Conservation (phyloP, 768 basidiomycete species). For the Clitopilus hobsonii region DNA sequence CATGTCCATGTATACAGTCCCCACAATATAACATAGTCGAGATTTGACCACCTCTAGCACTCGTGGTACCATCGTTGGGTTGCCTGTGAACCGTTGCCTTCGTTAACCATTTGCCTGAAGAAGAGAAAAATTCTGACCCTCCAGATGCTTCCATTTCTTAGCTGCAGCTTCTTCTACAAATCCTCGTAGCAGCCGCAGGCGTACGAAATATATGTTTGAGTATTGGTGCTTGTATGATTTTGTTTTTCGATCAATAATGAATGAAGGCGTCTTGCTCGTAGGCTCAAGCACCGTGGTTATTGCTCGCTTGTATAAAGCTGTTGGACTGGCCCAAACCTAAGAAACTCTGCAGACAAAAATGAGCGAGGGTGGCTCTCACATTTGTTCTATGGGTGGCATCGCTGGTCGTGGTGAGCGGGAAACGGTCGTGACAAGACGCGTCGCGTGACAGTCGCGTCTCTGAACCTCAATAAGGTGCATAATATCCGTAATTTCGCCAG, state of each 20-base stretch:
- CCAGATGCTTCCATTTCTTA: slow-evolving; percentile 33
- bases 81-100: too few species aligned
- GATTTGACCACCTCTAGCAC: slow-evolving; percentile 87
- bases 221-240: slow-evolving; percentile 55
- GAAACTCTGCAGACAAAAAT: background rate
- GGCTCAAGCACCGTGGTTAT: slow-evolving; percentile 32
- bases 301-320: slow-evolving; percentile 20
- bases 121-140: too few species aligned
- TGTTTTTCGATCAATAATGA: slow-evolving; percentile 34
- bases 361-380: slow-evolving; percentile 5
- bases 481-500: slow-evolving; percentile 3
- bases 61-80: slow-evolving; percentile 66
- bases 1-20: slow-evolving; percentile 99
- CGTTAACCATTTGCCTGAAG: too few species aligned
- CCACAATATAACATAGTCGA: slow-evolving; percentile 84
- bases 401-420: slow-evolving; percentile 1
- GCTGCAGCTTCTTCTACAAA: slow-evolving; percentile 35
- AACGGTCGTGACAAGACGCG: slow-evolving; percentile 8
- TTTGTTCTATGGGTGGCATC: slow-evolving; percentile 9
- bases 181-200: slow-evolving; percentile 36
- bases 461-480: background rate
- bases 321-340: slow-evolving; percentile 2
- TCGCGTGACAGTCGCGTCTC: slow-evolving; percentile 10
- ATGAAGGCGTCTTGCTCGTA: slow-evolving; percentile 30
- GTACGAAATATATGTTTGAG: slow-evolving; percentile 51